A percentile compares a stretch with the other conserved stretches of the same genome.
phyloP scores from a whole-genome alignment of 1,284 basidiomycete genomes.

The Coniophora puteana region DNA sequence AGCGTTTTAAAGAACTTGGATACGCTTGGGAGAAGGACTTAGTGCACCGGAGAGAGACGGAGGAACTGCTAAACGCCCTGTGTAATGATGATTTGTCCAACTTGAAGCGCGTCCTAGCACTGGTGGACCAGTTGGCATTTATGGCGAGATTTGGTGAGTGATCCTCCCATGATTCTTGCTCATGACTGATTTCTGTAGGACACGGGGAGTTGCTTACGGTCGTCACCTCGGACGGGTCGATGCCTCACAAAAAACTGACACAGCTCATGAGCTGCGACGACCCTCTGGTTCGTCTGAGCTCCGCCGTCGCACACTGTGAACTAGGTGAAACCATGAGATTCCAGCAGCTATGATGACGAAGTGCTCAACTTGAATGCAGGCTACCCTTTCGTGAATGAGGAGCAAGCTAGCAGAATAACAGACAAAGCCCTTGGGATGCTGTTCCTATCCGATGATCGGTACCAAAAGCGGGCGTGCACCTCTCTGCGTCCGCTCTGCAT shows the following conservation, averaged over 20 bases:
- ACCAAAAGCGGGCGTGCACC: conserved; percentile 16
- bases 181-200: background rate
- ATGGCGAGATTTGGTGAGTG: conserved; percentile 22
- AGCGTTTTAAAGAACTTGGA: background rate
- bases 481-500: conserved; percentile 17
- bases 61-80: conserved; percentile 12
- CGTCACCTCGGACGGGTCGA: conserved; percentile 10
- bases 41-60: conserved; percentile 20
- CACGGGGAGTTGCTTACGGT: conserved; percentile 20
- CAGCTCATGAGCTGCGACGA: conserved; percentile 11
- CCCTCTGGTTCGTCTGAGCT: conserved; percentile 16
- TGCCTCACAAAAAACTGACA: conserved; percentile 11
- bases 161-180: background rate
- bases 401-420: background rate
- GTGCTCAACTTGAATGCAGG: background rate
- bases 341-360: background rate
- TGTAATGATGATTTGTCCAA: too few relatives aligned
- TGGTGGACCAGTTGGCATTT: conserved; percentile 26
- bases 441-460: conserved; percentile 9
- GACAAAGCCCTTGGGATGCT: background rate
- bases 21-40: conserved; percentile 19
- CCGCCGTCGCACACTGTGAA: conserved; percentile 23
- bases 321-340: conserved; percentile 13
- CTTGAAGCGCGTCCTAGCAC: conserved; percentile 12
- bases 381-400: too few relatives aligned